Base-by-base conservation (phyloP, 2,329 filamentous ascomycete genomes). In the Fusarium illudens region DNA sequence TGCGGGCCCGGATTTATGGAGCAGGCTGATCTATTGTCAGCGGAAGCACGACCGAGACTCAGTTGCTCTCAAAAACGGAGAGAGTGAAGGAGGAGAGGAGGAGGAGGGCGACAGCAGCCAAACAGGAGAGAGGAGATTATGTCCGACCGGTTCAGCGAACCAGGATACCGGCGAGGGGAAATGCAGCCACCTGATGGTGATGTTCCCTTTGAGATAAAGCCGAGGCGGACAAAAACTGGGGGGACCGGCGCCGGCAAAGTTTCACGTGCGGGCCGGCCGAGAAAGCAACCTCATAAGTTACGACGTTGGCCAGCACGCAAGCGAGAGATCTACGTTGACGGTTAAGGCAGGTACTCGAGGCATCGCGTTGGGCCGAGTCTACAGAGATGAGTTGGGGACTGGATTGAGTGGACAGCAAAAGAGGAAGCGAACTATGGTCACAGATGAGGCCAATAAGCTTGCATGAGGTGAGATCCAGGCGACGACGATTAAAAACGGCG, bases 1-100 rank as follows among this genome's bases (percentile, higher is more conserved):
- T 73, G 51, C 48, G 46, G 49, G 48, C 57, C 62, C 68, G 53
- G 49, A 62, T 70, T 73, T 73, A 65, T 70, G 70, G 70, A 71
- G 68, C 64, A 60, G 55, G 57, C 54, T 33, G 62, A 64, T 60
- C 70, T 69, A 67, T 74, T 71, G 64, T 67, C 58, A 68, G 65
- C 48, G 61, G 61, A 48, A 58, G 39, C 20, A 51, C 36, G 57
- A 65, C 49, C 20, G 49, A 58, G 59, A 62, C 32, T 69, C 60
- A 52, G 54, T 58, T 49, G 25, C 32, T 36, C 32, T 36, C 13
- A 20, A 42, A 57, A 42, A 48, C n/a, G 19, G 54, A 50, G 53
- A 57, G 49, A 33, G 49, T 48, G 20, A 59, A 49, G 58, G 49
- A 64, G 42, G 53, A 50, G 55, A 60, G 46, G 58, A 48, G 39